A percentile compares a stretch with the other conserved stretches of the same genome.
phyloP scores from a whole-genome alignment of 2,329 filamentous ascomycete species.

The Sporothrix humicola region DNA sequence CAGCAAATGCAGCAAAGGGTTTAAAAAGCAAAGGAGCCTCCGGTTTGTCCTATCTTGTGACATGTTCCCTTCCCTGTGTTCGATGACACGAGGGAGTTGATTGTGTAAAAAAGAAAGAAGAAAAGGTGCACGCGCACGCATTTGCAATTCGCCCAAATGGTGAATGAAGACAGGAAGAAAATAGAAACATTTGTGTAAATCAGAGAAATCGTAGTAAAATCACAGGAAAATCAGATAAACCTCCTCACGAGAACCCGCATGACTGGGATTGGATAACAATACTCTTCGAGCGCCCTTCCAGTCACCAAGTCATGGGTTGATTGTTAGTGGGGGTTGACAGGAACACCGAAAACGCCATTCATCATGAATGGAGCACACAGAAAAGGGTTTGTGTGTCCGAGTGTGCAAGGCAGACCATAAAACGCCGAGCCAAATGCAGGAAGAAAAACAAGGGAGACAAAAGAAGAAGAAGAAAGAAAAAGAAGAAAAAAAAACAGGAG shows the following conservation, averaged over 20 bases:
- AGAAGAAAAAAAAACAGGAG: neutral
- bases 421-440: slow-evolving; percentile 21
- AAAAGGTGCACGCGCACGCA: neutral
- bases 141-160: neutral
- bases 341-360: slow-evolving; percentile 19
- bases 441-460: neutral
- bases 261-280: neutral
- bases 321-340: too few species aligned
- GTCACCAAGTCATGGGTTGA: too few species aligned
- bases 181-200: neutral
- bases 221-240: neutral
- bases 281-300: neutral
- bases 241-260: neutral
- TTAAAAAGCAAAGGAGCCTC: slow-evolving; percentile 10
- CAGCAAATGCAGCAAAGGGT: too few species aligned
- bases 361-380: slow-evolving; percentile 5
- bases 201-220: neutral
- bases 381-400: neutral
- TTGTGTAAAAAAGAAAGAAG: neutral
- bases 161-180: neutral
- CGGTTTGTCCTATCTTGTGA: neutral
- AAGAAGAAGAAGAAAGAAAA: neutral
- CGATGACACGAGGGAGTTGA: neutral
- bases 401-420: neutral
- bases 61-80: neutral